Conservation (phyloP, 805 yeast genomes). For the Kuraishia ogatae region DNA sequence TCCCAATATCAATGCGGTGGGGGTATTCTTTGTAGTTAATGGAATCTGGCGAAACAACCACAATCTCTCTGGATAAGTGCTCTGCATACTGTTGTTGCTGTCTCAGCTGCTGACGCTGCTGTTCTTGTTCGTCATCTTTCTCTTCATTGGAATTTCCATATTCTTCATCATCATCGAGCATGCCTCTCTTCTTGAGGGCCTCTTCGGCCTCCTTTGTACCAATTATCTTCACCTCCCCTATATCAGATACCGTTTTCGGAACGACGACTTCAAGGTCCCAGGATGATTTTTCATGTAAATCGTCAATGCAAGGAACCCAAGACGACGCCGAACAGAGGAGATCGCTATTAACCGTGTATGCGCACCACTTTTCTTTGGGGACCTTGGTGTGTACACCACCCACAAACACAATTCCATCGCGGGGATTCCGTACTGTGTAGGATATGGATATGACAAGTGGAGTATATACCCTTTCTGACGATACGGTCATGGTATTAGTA, state of each 20-base stretch:
- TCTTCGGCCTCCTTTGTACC: constrained; percentile 28
- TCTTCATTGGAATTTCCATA: constrained; percentile 28
- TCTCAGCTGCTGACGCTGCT: constrained; percentile 19
- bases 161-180: constrained; percentile 16
- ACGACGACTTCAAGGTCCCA: constrained; percentile 89
- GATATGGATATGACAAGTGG: constrained; percentile 68
- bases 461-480: constrained; percentile 47
- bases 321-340: constrained; percentile 76
- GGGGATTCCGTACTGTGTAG: constrained; percentile 56
- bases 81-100: constrained; percentile 33
- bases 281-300: constrained; percentile 76
- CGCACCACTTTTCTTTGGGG: constrained; percentile 58
- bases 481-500: constrained; percentile 17
- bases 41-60: constrained; percentile 65
- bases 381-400: constrained; percentile 45
- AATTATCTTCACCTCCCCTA: constrained; percentile 39
- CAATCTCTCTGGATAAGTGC: constrained; percentile 39
- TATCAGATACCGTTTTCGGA: constrained; percentile 71
- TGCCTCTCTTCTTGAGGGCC: constrained; percentile 15
- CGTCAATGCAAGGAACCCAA: constrained; percentile 98
- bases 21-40: constrained; percentile 59
- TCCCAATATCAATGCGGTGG: constrained; percentile 66
- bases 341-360: constrained; percentile 75
- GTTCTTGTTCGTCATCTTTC: constrained; percentile 13
- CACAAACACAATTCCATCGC: constrained; percentile 68